Percentiles rank a stretch among this genome's conserved stretches.
Evolutionary conservation across 441 rosid genomes (phyloP).

Genomic region (Populus hybrid): DNA sequence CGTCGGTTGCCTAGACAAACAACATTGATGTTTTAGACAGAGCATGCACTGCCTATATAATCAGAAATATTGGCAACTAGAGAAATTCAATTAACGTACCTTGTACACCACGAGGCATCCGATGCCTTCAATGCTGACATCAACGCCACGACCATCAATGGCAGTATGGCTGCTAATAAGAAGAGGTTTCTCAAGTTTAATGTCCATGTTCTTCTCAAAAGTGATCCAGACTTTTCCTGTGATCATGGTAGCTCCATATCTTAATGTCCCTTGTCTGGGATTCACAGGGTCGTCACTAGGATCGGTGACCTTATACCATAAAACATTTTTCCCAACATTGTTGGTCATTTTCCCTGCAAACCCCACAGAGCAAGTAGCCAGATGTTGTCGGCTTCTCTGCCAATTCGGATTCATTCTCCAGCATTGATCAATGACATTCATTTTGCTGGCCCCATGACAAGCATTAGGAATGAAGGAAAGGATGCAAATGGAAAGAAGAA

Average conservation of each 20-base stretch:
- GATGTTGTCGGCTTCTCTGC: slow-evolving; percentile 44
- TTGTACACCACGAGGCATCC: slow-evolving; percentile 54
- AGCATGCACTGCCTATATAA: background rate
- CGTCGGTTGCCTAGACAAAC: slow-evolving; percentile 39
- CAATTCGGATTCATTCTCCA: slow-evolving; percentile 54
- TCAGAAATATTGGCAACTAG: background rate
- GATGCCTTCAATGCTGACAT: slow-evolving; percentile 48
- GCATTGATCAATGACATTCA: slow-evolving; percentile 70
- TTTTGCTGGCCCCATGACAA: slow-evolving; percentile 21
- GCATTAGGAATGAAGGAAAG: slow-evolving; percentile 15
- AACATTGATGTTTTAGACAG: background rate
- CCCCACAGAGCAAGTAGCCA: slow-evolving; percentile 63
- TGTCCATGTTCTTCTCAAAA: slow-evolving; percentile 53
- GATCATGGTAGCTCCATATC: slow-evolving; percentile 58
- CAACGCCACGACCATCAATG: slow-evolving; percentile 64
- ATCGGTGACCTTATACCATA: slow-evolving; percentile 52
- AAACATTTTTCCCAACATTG: slow-evolving; percentile 47
- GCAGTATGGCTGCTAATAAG: slow-evolving; percentile 64
- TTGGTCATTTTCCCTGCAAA: slow-evolving; percentile 60
- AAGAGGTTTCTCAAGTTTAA: slow-evolving; percentile 48
- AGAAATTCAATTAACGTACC: slow-evolving; percentile 18
- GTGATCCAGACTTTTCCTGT: slow-evolving; percentile 68
- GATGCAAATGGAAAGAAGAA: slow-evolving; percentile 25
- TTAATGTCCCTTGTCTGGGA: slow-evolving; percentile 64
- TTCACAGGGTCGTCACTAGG: slow-evolving; percentile 56